Percentiles rank a stretch among this genome's conserved stretches.
These are phyloP conservation scores for Thelephora ganbajun DNA, from an alignment of 768 basidiomycete species.

Conservation along the genomic window DNA sequence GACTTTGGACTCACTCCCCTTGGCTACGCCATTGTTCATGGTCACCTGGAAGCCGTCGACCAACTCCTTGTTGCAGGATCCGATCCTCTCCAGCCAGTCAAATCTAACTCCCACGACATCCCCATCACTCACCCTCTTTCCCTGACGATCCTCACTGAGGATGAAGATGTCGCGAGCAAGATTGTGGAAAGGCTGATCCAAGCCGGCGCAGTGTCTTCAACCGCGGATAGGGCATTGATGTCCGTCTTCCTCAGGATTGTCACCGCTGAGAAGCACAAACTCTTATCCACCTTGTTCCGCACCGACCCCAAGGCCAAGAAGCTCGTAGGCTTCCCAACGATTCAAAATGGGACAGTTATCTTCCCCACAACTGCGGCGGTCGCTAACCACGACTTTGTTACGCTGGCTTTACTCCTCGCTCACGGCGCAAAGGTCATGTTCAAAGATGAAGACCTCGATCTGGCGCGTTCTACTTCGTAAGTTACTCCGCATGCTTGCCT, in stretches of 20 bases:
- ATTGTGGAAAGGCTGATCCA: slow-evolving; percentile 17
- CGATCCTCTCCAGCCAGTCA: slow-evolving; percentile 24
- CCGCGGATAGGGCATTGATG: slow-evolving; percentile 15
- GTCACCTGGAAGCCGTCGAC: slow-evolving; percentile 29
- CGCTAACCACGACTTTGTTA: slow-evolving; percentile 11
- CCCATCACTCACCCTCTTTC: slow-evolving; percentile 14
- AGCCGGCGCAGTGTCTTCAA: slow-evolving; percentile 15
- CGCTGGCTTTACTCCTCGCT: slow-evolving; percentile 16
- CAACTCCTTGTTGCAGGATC: slow-evolving; percentile 33
- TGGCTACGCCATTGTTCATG: slow-evolving; percentile 34
- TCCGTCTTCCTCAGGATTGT: slow-evolving; percentile 20
- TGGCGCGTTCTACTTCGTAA: slow-evolving; percentile 10
- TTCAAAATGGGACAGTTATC: slow-evolving; percentile 2
- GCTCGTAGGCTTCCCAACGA: slow-evolving; percentile 14
- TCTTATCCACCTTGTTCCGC: slow-evolving; percentile 14
- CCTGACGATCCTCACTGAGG: slow-evolving; percentile 13
- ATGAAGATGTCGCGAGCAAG: slow-evolving; percentile 11
- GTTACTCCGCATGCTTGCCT: neutral
- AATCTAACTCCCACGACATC: slow-evolving; percentile 9
- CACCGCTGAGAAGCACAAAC: slow-evolving; percentile 8
- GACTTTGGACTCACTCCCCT: slow-evolving; percentile 41
- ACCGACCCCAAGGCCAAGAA: slow-evolving; percentile 18
- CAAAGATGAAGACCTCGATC: slow-evolving; percentile 14
- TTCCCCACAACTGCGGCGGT: slow-evolving; percentile 18
- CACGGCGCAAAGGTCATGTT: slow-evolving; percentile 15